Evolutionary conservation across 2,329 filamentous ascomycete genomes (phyloP), one percentile per base, ranked within the genome.

Genomic region (Colletotrichum godetiae): DNA sequence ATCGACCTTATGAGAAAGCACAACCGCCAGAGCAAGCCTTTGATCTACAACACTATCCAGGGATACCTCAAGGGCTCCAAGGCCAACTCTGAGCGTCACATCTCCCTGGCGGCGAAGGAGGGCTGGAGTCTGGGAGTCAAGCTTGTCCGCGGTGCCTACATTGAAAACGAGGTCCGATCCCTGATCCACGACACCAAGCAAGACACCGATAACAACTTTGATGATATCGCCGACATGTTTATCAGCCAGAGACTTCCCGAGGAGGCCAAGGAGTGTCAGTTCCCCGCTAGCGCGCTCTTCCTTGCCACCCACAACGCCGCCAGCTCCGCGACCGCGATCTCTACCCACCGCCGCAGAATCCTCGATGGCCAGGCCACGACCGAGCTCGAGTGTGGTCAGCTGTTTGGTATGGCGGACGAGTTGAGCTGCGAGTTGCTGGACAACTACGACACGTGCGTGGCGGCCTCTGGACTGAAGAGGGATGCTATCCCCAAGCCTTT

Each of bases 341-440:
- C 87, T 22, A 86, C 84, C 62, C 89, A 88, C n/a, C 87, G 88
- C 29, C 84, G 83, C 13, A 82, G 92, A 42, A 84, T 89, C 67
- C 86, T 87, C 76, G 85, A 75, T 10, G 85, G 84, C 22, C 79
- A 77, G 13, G 82, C 84, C 75, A 83, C 83, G 78, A 83, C 82
- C 0, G 80, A 81, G 31, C 79, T 86, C 66, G 81, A 83, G 2
- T 86, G 85, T 56, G 77, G 79, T 1, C 79, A 81, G 59, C 76
- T 78, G 10, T 73, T 76, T 67, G 75, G 96, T 49, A 98, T 98
- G 95, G 96, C 96, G 2, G 96, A 98, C 78, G 95, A 98, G 81
- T 91, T 98, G 67, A 95, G 92, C 81, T 92, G 90, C 79, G 89
- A 91, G 80, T 82, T 92, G 27, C 80, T 88, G 33, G 70, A 73